Percentiles rank a stretch among this genome's conserved stretches.
These are phyloP conservation scores for Colletotrichum sublineola DNA, from an alignment of 2,329 filamentous ascomycete species.

Conservation along the genomic window DNA sequence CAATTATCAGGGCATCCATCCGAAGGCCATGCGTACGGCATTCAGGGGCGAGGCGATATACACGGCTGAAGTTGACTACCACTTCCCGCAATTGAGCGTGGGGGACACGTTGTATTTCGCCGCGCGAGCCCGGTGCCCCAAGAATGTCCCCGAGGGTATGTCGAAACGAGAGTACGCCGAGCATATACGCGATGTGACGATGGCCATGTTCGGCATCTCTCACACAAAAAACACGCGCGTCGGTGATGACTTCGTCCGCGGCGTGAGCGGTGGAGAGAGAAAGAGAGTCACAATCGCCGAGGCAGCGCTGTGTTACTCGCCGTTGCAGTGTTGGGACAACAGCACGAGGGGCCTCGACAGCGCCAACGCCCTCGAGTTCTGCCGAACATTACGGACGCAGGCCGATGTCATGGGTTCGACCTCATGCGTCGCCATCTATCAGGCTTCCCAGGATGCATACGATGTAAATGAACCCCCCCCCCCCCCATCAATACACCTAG, in stretches of 20 bases:
- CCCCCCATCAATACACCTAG: neutral
- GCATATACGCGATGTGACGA: constrained; percentile 65
- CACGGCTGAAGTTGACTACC: constrained; percentile 74
- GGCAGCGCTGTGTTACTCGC: constrained; percentile 48
- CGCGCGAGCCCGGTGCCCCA: constrained; percentile 66
- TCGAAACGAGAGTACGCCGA: constrained; percentile 56
- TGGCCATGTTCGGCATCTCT: constrained; percentile 68
- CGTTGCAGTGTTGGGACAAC: constrained; percentile 57
- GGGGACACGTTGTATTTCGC: constrained; percentile 73
- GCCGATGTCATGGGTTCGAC: constrained; percentile 48
- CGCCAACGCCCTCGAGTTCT: constrained; percentile 43
- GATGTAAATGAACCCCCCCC: constrained; percentile 51
- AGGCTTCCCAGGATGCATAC: constrained; percentile 71
- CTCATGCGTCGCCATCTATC: constrained; percentile 63
- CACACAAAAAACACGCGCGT: constrained; percentile 67
- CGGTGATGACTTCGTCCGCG: constrained; percentile 67
- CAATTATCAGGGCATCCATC: constrained; percentile 40
- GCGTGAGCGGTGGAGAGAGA: constrained; percentile 67
- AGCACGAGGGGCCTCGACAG: constrained; percentile 62
- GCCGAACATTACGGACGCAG: constrained; percentile 46
- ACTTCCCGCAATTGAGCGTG: constrained; percentile 71
- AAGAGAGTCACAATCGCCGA: constrained; percentile 56
- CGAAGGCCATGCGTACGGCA: constrained; percentile 36
- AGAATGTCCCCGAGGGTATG: constrained; percentile 61
- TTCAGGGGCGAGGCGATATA: constrained; percentile 74